Percentiles rank a stretch among this genome's conserved stretches.
phyloP scores from a whole-genome alignment of 305 asterid species.

The Caryopteris hybrid region DNA sequence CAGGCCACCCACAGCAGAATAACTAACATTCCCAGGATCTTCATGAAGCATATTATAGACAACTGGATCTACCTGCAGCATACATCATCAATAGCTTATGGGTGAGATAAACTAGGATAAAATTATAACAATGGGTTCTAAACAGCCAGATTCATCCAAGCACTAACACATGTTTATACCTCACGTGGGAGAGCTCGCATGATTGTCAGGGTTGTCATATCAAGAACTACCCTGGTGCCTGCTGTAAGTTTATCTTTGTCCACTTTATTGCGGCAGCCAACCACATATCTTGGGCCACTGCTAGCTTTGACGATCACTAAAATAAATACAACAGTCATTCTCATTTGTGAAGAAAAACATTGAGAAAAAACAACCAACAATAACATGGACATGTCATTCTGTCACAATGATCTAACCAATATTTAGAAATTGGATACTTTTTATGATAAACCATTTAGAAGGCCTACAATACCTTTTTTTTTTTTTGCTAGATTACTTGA shows the following conservation, averaged over 20 bases:
- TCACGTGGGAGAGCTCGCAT: conserved; percentile 99
- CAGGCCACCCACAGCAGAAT: conserved; percentile 97
- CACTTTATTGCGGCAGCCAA: conserved; percentile 95
- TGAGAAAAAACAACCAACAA: conserved; percentile 7
- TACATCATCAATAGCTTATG: conserved; percentile 7
- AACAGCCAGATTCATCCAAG: conserved; percentile 2
- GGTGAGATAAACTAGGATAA: background rate
- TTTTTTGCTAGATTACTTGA: background rate
- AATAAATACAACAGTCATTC: conserved; percentile 5
- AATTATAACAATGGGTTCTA: conserved; percentile 2
- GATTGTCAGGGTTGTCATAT: conserved; percentile 95
- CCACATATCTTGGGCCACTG: conserved; percentile 98
- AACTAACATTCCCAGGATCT: conserved; percentile 97
- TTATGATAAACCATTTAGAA: background rate
- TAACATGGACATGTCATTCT: background rate
- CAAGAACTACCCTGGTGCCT: conserved; percentile 91
- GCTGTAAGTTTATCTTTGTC: conserved; percentile 85
- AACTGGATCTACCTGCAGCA: conserved; percentile 87
- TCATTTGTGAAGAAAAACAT: conserved; percentile 2
- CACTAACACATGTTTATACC: conserved; percentile 34
- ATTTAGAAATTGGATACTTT: background rate
- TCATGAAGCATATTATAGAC: conserved; percentile 95
- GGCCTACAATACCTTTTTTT: too few species aligned
- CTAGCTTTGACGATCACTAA: conserved; percentile 96
- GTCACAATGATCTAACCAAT: background rate